Evolutionary conservation across 2,329 filamentous ascomycete species (phyloP), one percentile per base, ranked within the genome.

Genomic region (Xylaria sp.): DNA sequence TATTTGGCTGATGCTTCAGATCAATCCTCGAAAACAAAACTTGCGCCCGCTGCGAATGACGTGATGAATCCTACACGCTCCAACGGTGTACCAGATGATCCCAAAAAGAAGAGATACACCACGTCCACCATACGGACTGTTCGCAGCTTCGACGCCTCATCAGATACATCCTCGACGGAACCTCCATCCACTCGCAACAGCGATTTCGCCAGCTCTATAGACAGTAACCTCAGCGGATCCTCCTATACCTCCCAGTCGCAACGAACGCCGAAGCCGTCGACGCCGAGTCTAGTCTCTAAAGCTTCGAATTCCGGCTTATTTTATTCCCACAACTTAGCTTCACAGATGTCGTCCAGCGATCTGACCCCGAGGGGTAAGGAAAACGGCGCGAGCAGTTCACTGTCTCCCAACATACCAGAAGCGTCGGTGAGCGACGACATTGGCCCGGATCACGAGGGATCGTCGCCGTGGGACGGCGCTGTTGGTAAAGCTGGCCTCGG

Each of bases 401-500:
- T 59, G 16, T 63, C 62, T 57, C 67, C 77, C 65, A 76, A 77
- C 65, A 71, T 72, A 13, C 66, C 69, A 9, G 77, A 76, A 37
- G 66, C 70, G 16, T 68, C 69, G 48, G 70, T 72, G 50, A 71
- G 63, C 50, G 70, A 70, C 10, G 70, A 71, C 7, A 66, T 54
- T 50, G 58, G 69, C 16, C 48, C 48, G 6, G 59, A 46, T 23
- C 76, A 76, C 9, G 67, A 72, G n/a, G 66, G 63, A 13, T 69
- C 70, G 3, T 62, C 71, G 59, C 57, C 77, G 71, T 87, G 85
- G 83, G 86, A 88, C 69, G 84, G 85, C 35, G 86, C 86, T 2
- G 82, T 89, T 51, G 87, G 87, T 65, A 87, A 87, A 69, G 86
- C 87, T 6, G 86, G 84, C 2, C 76, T 88, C 2, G 88, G 88